Conservation (phyloP, 139 green algal species). For the Chlamydomonas sp. region DNA sequence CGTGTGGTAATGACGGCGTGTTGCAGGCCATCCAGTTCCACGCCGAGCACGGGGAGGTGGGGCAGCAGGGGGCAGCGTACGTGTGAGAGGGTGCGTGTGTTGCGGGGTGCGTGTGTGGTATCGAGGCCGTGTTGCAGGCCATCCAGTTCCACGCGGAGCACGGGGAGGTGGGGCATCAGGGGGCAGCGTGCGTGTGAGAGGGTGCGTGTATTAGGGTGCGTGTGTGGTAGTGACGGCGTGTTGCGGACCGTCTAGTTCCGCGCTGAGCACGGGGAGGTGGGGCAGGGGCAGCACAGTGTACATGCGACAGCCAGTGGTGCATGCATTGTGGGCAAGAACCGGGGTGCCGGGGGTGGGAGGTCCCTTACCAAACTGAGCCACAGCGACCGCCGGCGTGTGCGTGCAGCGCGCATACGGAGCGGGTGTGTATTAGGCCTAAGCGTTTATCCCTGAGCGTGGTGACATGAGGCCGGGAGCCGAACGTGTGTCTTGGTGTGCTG, state of each 20-base stretch:
- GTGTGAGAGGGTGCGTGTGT: not conserved
- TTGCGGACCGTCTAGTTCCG: slow-evolving; percentile 61
- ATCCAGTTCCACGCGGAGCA: slow-evolving; percentile 75
- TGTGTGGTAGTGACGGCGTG: too few relatives aligned
- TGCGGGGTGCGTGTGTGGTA: not conserved
- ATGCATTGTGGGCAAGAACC: too few relatives aligned
- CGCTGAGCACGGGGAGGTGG: slow-evolving; percentile 61
- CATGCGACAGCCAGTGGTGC: not conserved
- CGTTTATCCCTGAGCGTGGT: too few relatives aligned
- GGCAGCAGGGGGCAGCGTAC: not conserved
- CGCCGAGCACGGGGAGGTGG: slow-evolving; percentile 61
- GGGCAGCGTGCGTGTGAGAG: not conserved
- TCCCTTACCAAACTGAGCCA: too few relatives aligned
- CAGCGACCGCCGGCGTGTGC: too few relatives aligned
- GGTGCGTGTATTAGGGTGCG: not conserved
- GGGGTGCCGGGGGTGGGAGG: too few relatives aligned
- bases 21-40: slow-evolving; percentile 62
- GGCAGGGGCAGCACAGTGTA: not conserved
- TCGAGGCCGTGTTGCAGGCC: not conserved
- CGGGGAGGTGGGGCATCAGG: slow-evolving; percentile 42
- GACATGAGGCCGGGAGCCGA: too few relatives aligned
- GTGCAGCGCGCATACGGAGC: too few relatives aligned
- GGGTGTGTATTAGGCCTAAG: too few relatives aligned
- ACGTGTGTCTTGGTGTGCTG: too few relatives aligned
- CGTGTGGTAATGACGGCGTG: too few relatives aligned